These are phyloP conservation scores for Diaporthe sp. DNA, from an alignment of 2,329 filamentous ascomycete genomes.

Conservation along the genomic window DNA sequence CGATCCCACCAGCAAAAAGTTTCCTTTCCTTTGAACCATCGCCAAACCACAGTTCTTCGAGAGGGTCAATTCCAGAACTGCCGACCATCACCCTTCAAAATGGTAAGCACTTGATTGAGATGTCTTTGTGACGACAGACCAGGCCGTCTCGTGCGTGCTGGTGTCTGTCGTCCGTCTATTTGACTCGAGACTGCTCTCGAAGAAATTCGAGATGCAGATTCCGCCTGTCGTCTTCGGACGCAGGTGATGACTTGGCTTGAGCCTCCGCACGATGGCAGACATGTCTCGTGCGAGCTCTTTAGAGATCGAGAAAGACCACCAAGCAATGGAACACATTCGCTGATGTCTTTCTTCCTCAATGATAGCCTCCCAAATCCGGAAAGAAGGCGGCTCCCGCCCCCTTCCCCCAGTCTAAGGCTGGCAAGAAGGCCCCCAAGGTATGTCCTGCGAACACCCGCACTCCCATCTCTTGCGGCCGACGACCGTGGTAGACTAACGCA, in stretches of 20 bases:
- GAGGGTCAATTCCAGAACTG: constrained; percentile 58
- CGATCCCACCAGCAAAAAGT: constrained; percentile 2
- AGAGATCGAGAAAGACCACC: constrained; percentile 90
- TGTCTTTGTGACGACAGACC: constrained; percentile 47
- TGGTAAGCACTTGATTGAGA: constrained; percentile 70
- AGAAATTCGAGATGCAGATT: constrained; percentile 53
- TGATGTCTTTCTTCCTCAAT: constrained; percentile 99
- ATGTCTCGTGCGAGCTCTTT: constrained; percentile 78
- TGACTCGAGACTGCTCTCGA: constrained; percentile 45
- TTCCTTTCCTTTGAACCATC: constrained; percentile 31
- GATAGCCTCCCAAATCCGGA: constrained; percentile 98
- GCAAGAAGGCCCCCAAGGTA: constrained; percentile 98
- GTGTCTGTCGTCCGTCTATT: constrained; percentile 37
- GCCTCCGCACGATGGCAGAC: constrained; percentile 66
- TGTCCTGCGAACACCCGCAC: constrained; percentile 54
- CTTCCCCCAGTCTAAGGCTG: constrained; percentile 94
- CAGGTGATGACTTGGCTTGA: constrained; percentile 78
- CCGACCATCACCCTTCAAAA: constrained; percentile 67
- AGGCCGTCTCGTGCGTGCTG: constrained; percentile 36
- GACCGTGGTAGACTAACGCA: constrained; percentile 41
- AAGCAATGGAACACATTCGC: constrained; percentile 83
- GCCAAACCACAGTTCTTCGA: constrained; percentile 40
- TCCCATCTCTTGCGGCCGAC: background rate
- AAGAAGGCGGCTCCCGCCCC: constrained; percentile 99
- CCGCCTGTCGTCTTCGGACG: constrained; percentile 59